phyloP scores from a whole-genome alignment of 805 yeast species.

The Candida khao-thaluensis region DNA sequence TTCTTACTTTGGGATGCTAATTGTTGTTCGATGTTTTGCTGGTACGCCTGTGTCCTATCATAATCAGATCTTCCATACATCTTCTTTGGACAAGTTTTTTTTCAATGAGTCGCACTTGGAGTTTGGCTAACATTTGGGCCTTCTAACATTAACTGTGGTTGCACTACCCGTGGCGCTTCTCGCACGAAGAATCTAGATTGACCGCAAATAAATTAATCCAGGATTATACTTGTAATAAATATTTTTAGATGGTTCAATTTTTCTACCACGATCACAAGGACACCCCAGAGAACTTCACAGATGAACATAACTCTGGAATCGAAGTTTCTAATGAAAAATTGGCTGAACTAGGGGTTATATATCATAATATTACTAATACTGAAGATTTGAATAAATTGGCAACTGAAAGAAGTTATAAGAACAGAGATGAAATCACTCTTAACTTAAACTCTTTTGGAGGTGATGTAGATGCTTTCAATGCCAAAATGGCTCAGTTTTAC shows the following conservation, averaged over 20 bases:
- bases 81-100: no score
- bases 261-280: conserved; percentile 67
- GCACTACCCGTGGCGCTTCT: no score
- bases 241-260: conserved; percentile 17
- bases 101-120: no score
- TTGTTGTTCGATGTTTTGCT: conserved; percentile 42
- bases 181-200: no score
- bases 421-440: conserved; percentile 70
- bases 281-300: conserved; percentile 56
- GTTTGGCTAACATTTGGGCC: no score
- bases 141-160: no score
- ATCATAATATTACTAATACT: conserved; percentile 48
- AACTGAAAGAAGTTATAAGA: conserved; percentile 66
- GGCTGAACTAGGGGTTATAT: conserved; percentile 64
- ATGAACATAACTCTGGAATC: conserved; percentile 70
- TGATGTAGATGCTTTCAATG: conserved; percentile 51
- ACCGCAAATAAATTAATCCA: no score
- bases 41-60: conserved; percentile 24
- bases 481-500: conserved; percentile 68
- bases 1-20: conserved; percentile 49
- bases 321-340: conserved; percentile 52
- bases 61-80: conserved; percentile 14
- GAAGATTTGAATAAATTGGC: conserved; percentile 69
- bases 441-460: conserved; percentile 61
- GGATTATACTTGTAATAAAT: no score